Percentiles rank a stretch among this genome's conserved stretches.
Evolutionary conservation across 148 eudicot genomes (phyloP).

Genomic region (Chenopodium berlandieri): DNA sequence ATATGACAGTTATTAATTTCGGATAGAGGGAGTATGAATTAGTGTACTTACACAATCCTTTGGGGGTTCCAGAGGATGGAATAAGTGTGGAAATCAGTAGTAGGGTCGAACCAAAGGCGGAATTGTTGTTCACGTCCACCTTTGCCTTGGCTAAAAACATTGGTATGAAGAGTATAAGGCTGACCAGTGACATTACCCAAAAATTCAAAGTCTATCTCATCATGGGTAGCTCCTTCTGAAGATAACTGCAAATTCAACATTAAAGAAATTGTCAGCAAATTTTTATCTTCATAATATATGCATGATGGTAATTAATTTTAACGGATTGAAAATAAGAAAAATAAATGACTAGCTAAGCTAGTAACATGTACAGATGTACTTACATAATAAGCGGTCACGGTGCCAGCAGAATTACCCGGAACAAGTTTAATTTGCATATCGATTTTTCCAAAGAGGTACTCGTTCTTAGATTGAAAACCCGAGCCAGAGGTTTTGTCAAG

Average conservation of each 20-base stretch:
- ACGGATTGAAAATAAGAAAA: neutral
- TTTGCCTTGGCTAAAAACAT: constrained; percentile 33
- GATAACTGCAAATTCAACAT: constrained; percentile 24
- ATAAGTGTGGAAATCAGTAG: constrained; percentile 37
- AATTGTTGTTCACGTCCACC: constrained; percentile 40
- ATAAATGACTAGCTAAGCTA: neutral
- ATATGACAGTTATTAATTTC: neutral
- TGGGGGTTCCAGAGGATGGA: constrained; percentile 46
- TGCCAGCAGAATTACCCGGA: constrained; percentile 37
- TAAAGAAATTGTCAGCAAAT: neutral
- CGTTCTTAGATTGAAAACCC: constrained; percentile 31
- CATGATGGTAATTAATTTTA: neutral
- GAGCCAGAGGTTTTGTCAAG: constrained; percentile 33
- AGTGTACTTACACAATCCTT: constrained; percentile 33
- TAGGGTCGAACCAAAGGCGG: constrained; percentile 41
- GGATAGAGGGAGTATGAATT: neutral
- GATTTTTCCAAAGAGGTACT: constrained; percentile 33
- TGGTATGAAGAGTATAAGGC: constrained; percentile 41
- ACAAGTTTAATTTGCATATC: constrained; percentile 39
- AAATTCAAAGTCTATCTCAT: constrained; percentile 41
- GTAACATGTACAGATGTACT: neutral
- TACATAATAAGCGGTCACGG: constrained; percentile 37
- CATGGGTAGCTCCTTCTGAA: constrained; percentile 33
- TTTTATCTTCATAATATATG: too few relatives aligned
- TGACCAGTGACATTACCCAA: constrained; percentile 34